These are phyloP conservation scores for Sistotremastrum suecicum DNA, from an alignment of 768 basidiomycete genomes.

Conservation along the genomic window DNA sequence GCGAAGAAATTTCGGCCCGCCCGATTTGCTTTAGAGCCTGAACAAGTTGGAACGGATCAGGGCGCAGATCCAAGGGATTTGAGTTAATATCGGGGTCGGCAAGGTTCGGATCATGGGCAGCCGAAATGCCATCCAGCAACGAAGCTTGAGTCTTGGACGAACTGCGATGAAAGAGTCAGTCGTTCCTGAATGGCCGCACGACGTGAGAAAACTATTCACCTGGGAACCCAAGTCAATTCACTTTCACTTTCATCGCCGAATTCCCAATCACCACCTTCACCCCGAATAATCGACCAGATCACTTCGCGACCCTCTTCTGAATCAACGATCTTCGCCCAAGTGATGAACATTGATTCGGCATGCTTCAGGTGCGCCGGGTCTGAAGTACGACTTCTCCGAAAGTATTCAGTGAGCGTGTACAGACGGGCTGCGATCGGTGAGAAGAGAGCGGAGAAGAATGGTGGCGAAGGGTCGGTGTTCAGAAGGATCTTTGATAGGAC, in stretches of 20 bases:
- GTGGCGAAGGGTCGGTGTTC: conserved; percentile 70
- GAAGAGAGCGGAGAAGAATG: conserved; percentile 44
- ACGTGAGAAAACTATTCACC: not conserved
- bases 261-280: conserved; percentile 39
- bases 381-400: conserved; percentile 40
- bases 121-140: conserved; percentile 37
- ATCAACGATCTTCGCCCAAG: conserved; percentile 63
- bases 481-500: conserved; percentile 41
- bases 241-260: conserved; percentile 37
- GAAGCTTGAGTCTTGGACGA: conserved; percentile 11
- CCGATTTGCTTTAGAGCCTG: conserved; percentile 48
- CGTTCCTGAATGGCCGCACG: not conserved
- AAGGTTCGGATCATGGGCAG: conserved; percentile 24
- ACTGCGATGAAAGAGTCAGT: conserved; percentile 1
- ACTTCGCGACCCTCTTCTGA: conserved; percentile 35
- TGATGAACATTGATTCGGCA: conserved; percentile 43
- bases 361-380: conserved; percentile 52
- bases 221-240: not conserved
- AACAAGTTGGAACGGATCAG: conserved; percentile 62
- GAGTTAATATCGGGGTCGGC: conserved; percentile 35
- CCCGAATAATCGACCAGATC: conserved; percentile 45
- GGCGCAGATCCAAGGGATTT: conserved; percentile 53
- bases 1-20: conserved; percentile 55
- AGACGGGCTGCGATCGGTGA: conserved; percentile 55
- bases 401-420: conserved; percentile 44